phyloP scores from a whole-genome alignment of 2,329 filamentous ascomycete genomes.

The Epichloe gansuensis region DNA sequence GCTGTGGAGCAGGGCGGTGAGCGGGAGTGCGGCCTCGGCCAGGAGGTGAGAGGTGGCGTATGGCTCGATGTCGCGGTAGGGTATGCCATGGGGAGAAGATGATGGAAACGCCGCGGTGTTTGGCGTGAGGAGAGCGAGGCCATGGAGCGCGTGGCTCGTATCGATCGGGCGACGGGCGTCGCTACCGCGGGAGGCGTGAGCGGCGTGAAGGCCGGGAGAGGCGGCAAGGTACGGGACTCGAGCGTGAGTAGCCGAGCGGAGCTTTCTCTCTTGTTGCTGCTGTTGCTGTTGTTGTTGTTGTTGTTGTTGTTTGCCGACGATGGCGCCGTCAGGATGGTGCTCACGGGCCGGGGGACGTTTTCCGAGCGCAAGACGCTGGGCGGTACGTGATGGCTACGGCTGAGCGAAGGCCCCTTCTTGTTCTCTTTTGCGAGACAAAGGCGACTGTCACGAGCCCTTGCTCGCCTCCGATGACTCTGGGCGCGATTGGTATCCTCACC shows the following conservation, averaged over 20 bases:
- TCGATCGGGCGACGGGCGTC: conserved; percentile 22
- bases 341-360: conserved; percentile 7
- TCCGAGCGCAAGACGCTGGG: conserved; percentile 31
- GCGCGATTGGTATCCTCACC: conserved; percentile 38
- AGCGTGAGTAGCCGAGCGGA: background rate
- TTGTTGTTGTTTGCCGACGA: background rate
- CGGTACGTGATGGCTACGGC: conserved; percentile 63
- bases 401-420: conserved; percentile 49
- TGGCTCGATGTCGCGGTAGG: conserved; percentile 37
- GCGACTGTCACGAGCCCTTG: conserved; percentile 61
- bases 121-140: conserved; percentile 23
- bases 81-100: conserved; percentile 52
- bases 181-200: conserved; percentile 25
- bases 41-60: conserved; percentile 47
- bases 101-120: conserved; percentile 40
- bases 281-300: too few relatives aligned
- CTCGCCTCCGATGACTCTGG: conserved; percentile 37
- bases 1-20: conserved; percentile 53
- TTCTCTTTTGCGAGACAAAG: conserved; percentile 48
- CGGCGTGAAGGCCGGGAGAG: conserved; percentile 13
- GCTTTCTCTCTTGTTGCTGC: background rate
- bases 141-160: conserved; percentile 24
- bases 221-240: conserved; percentile 2
- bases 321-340: conserved; percentile 10
- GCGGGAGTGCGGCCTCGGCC: conserved; percentile 42